phyloP scores from a whole-genome alignment of 108 stramenopile species.

The Nannochloropsis gaditana region DNA sequence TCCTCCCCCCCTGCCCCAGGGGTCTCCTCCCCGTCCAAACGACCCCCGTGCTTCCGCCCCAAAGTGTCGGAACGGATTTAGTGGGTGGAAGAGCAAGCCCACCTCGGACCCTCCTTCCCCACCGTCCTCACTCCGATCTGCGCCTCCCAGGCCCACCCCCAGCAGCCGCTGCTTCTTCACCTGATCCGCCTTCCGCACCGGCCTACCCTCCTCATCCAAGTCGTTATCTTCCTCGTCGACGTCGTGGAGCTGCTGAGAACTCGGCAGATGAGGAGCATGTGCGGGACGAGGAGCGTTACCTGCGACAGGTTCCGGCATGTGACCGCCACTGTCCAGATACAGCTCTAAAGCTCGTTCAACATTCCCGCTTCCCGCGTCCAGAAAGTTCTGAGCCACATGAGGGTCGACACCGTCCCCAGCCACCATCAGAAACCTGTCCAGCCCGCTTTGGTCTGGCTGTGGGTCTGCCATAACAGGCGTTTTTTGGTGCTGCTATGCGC shows the following conservation, averaged over 20 bases:
- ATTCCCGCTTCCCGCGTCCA: background rate
- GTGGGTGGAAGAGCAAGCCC: background rate
- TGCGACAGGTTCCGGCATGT: background rate
- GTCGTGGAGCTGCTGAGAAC: background rate
- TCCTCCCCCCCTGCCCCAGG: background rate
- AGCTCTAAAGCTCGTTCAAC: slow-evolving; percentile 8
- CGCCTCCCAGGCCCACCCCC: background rate
- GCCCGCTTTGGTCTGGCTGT: background rate
- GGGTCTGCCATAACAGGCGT: too few species aligned
- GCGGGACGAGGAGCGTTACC: background rate
- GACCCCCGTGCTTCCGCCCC: background rate
- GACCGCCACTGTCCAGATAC: background rate
- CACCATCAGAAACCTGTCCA: background rate
- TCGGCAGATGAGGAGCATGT: background rate
- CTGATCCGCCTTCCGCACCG: slow-evolving; percentile 3
- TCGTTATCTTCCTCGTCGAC: background rate
- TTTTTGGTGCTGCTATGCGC: too few species aligned
- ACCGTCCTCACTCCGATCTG: background rate
- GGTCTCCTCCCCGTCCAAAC: background rate
- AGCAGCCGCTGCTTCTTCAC: background rate
- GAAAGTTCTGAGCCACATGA: background rate
- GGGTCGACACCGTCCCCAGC: slow-evolving; percentile 19
- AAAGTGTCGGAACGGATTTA: background rate
- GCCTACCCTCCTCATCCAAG: background rate
- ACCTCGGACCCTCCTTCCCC: background rate